Percentiles rank a stretch among this genome's conserved stretches.
Evolutionary conservation across 805 yeast species (phyloP).

Genomic region (Monosporozyma yasuniensis): DNA sequence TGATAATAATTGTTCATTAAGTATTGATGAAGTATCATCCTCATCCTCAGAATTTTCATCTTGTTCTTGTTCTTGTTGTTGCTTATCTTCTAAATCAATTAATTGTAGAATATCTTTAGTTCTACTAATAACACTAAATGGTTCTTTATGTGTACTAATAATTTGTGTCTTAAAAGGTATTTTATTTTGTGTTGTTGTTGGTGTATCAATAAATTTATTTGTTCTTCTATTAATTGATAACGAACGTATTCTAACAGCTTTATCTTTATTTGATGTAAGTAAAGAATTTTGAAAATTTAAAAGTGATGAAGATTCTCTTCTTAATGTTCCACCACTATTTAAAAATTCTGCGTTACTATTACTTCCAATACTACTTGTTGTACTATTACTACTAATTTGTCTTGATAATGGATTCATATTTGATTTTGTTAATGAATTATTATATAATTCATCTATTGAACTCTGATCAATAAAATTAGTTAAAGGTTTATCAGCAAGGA

Average conservation of each 20-base stretch:
- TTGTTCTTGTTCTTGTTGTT: not conserved
- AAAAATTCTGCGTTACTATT: not conserved
- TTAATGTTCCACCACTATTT: slow-evolving; percentile 6
- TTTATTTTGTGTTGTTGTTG: not conserved
- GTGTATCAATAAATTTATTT: slow-evolving; percentile 1
- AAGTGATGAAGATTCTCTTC: slow-evolving; percentile 26
- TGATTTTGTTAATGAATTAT: slow-evolving; percentile 10
- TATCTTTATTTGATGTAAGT: slow-evolving; percentile 29
- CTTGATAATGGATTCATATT: slow-evolving; percentile 5
- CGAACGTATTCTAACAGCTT: slow-evolving; percentile 26
- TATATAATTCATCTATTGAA: slow-evolving; percentile 23
- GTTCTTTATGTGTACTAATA: slow-evolving; percentile 4
- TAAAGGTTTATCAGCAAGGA: slow-evolving; percentile 28
- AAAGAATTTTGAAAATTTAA: slow-evolving; percentile 24
- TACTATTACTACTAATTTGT: not conserved
- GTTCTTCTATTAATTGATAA: slow-evolving; percentile 19
- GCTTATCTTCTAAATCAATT: slow-evolving; percentile 3
- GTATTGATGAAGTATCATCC: too few relatives aligned
- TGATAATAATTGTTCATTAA: not conserved
- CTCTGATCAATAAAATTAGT: slow-evolving; percentile 24
- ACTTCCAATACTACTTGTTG: not conserved
- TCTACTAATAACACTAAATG: slow-evolving; percentile 1
- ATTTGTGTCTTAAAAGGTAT: slow-evolving; percentile 1
- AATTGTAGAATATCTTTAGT: slow-evolving; percentile 3
- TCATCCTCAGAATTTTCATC: not conserved